Evolutionary conservation across 805 yeast species (phyloP).

Genomic region (Metschnikowia hibisci): DNA sequence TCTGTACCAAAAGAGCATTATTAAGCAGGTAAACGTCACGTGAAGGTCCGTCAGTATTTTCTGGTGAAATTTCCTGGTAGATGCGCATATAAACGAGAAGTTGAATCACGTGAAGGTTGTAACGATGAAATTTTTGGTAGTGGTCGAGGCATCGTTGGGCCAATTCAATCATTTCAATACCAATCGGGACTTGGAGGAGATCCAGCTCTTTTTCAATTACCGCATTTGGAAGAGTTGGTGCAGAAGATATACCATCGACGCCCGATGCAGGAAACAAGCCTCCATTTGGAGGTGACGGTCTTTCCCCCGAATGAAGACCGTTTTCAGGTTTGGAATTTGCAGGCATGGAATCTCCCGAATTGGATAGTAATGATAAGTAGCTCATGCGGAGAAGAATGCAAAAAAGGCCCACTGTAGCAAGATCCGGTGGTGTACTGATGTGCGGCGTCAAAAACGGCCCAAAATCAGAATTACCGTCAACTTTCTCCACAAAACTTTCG

Average conservation of each 20-base stretch:
- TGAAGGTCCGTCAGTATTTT: conserved; percentile 18
- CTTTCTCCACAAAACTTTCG: too few relatives aligned
- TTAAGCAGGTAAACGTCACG: conserved; percentile 16
- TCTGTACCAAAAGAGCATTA: conserved; percentile 16
- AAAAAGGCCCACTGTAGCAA: conserved; percentile 14
- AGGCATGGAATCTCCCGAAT: background rate
- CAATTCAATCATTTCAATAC: conserved; percentile 17
- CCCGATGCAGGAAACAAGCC: background rate
- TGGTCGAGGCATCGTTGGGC: conserved; percentile 16
- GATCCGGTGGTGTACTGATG: conserved; percentile 6
- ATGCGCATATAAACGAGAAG: conserved; percentile 11
- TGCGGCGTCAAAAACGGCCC: background rate
- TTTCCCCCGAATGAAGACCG: background rate
- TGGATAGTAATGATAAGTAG: conserved; percentile 16
- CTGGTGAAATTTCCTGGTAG: conserved; percentile 17
- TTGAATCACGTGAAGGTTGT: conserved; percentile 13
- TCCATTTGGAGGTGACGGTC: background rate
- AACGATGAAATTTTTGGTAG: conserved; percentile 11
- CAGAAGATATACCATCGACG: background rate
- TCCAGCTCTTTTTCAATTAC: conserved; percentile 1
- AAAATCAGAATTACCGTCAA: too few relatives aligned
- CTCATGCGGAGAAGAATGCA: conserved; percentile 16
- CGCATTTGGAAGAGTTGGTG: background rate
- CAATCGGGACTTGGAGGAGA: conserved; percentile 13
- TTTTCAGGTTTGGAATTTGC: background rate